Evolutionary conservation across 257 asterid genomes (phyloP).

Genomic region (Oldenlandia corymbosa): DNA sequence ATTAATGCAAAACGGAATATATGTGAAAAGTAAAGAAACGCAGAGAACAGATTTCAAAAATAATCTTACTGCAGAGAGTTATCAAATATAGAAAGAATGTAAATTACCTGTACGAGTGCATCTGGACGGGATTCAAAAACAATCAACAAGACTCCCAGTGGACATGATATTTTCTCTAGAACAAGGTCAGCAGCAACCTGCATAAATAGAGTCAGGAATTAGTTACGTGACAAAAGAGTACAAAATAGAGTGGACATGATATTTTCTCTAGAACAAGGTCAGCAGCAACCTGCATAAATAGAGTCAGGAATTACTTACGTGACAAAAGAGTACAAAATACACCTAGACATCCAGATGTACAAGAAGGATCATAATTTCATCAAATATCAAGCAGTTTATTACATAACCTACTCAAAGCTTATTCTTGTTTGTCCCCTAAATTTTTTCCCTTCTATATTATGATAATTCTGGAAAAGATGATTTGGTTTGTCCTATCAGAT

Average conservation of each 20-base stretch:
- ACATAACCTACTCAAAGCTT: too few species aligned
- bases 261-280: conserved; percentile 69
- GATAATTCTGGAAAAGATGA: too few species aligned
- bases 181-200: conserved; percentile 77
- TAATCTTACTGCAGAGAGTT: too few species aligned
- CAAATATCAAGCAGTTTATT: not conserved
- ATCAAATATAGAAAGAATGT: too few species aligned
- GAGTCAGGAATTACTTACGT: not conserved
- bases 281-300: conserved; percentile 57
- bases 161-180: conserved; percentile 69
- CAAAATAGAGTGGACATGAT: conserved; percentile 47
- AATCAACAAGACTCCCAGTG: conserved; percentile 78
- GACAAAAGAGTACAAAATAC: not conserved
- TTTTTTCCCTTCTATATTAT: too few species aligned
- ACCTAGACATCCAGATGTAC: not conserved
- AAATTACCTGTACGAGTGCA: conserved; percentile 72
- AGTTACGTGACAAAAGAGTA: not conserved
- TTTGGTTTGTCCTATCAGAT: not conserved
- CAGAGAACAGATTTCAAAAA: not conserved
- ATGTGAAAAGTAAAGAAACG: not conserved
- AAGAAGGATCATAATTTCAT: not conserved
- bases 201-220: conserved; percentile 9
- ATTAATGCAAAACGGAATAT: not conserved
- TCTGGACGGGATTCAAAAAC: conserved; percentile 92
- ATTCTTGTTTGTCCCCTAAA: too few species aligned